Base-by-base conservation (phyloP, 208 protist genomes). In the Porcisia hertigi region DNA sequence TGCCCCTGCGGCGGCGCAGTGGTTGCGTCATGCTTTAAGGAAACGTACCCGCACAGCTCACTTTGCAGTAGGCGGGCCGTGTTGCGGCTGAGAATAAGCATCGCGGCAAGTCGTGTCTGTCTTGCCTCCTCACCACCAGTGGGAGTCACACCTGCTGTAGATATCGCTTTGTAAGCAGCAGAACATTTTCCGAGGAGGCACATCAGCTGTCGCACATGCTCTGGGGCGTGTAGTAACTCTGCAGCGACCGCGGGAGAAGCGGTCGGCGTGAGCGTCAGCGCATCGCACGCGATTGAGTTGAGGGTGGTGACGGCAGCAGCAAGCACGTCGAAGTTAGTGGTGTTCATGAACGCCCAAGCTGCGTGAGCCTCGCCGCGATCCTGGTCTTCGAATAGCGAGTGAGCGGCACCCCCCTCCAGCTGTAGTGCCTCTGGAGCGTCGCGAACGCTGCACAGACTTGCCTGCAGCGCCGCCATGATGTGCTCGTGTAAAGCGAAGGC, bases 1-100 rank as follows among this genome's bases (percentile, higher is more conserved):
- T 62, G 30, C 43, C 43, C 52, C 39, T 65, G 16, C 25, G 43
- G 36, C 5, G 43, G 36, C 5, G 12, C 25, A 11, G 45, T 49
- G 47, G 11, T 58, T 4, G 18, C 36, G n/a, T 71, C 9, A 34
- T 72, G 12, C 47, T 63, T 11, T 25, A 77, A 20, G 34, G 54
- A 54, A n/a, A 91, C 75, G 43, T 88, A 62, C 9, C 88, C 82
- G 66, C 75, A 90, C 43, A 96, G 66, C 54, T 85, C 75, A 47
- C 83, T 87, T 57, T 92, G 86, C 69, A 96, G 70, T 16, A 94
- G 67, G 30, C 91, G 84, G 20, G 84, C 85, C 1, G 70, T 69
- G 74, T 96, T 91, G 18, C 91, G 86, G 9, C 73, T 60, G 5
- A 93, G 30, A 36, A 94, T 49, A 16, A 94, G 59, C 60, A 87